phyloP scores from a whole-genome alignment of 306 rosid species.

The Malus domestica region DNA sequence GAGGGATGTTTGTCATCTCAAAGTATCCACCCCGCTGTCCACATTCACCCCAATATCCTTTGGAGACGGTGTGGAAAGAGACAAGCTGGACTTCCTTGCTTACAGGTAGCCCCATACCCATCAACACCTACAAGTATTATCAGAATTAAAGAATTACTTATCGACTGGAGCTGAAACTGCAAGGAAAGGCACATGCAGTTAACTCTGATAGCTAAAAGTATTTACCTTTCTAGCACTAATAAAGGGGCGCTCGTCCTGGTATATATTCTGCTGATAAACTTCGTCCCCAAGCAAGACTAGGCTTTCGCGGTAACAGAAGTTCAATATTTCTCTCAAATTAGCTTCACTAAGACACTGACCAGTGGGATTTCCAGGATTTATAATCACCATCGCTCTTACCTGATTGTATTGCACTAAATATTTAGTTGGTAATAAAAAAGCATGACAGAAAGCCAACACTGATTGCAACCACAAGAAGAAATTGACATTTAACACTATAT shows the following conservation, averaged over 20 bases:
- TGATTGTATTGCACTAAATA: conserved; percentile 27
- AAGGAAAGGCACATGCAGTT: conserved; percentile 9
- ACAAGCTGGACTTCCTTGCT: conserved; percentile 89
- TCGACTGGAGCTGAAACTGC: conserved; percentile 6
- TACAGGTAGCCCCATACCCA: conserved; percentile 73
- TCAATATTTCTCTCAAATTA: conserved; percentile 66
- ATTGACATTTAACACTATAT: not conserved
- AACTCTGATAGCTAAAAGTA: conserved; percentile 3
- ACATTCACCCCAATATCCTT: conserved; percentile 98
- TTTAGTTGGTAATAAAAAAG: not conserved
- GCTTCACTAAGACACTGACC: conserved; percentile 93
- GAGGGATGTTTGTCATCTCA: conserved; percentile 97
- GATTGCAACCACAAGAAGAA: not conserved
- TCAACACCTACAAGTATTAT: conserved; percentile 50
- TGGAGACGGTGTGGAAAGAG: conserved; percentile 88
- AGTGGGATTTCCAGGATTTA: conserved; percentile 97
- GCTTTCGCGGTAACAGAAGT: conserved; percentile 70
- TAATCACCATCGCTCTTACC: conserved; percentile 99
- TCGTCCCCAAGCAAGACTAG: conserved; percentile 95
- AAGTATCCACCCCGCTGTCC: conserved; percentile 99
- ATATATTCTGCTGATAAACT: conserved; percentile 93
- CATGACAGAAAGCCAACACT: not conserved
- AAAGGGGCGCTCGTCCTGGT: conserved; percentile 96
- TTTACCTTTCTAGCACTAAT: conserved; percentile 79
- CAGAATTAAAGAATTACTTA: conserved; percentile 3